Base-by-base conservation (phyloP, 805 yeast genomes). In the Cyberlindnera xylosilytica region DNA sequence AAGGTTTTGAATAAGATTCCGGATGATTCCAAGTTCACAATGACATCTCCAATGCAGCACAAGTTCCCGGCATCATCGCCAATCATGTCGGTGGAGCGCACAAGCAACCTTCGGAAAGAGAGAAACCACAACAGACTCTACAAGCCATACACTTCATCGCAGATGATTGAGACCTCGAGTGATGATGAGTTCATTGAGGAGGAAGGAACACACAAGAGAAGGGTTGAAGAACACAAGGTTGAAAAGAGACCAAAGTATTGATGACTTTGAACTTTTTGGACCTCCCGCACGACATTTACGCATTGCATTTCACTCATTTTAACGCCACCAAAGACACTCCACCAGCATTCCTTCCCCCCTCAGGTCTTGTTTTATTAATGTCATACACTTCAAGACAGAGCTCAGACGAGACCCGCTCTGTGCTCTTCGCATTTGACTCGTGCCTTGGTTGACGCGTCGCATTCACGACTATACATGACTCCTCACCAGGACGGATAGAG, bases 41-140 rank as follows among this genome's bases (percentile, higher is more conserved):
- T 57, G 34, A 33, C 41, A 9, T 30, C 47, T 1, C 42, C 44
- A 12, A 30, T 23, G 10, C 43, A 38, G 6, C 46, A 41, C 41
- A 52, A 44, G 28, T 56, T 57, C 36, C 58, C 55, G 15, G 53
- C 55, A 10, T 38, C 57, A 0, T 47, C 42, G 35, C 59, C 58
- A 2, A 44, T 56, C 2, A 15, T 52, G 19, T 44, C 48, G 1
- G 39, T 44, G 15, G 18, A 18, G 24, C 36, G 26, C 31, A 18
- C 15, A 16, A 24, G 22, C 32, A 27, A 24, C 24, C 7, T 20
- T 15, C 13, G 20, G 18, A 22, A 34, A 15, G 23, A 16, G 12
- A 16, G 26, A 24, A 29, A 12, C 36, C 30, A 11, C 39, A 30
- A n/a, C 36, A 22, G 20, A 8, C 20, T 22, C 12, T 23, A 16